Percentiles rank a stretch among this genome's conserved stretches.
Conservation (phyloP, 2,329 filamentous ascomycete species). For the Cladosporium sp. region DNA sequence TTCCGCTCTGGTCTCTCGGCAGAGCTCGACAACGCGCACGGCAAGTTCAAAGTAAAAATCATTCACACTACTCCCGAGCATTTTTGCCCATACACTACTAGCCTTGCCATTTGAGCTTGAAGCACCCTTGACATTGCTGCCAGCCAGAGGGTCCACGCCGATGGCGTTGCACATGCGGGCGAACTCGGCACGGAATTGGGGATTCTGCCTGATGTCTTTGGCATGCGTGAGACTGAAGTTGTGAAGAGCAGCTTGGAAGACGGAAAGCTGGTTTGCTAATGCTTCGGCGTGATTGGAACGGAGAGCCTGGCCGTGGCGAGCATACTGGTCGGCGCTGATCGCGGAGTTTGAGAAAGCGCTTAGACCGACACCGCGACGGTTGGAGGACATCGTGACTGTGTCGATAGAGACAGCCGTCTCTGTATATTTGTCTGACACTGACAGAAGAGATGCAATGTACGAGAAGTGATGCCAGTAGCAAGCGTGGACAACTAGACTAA, state of each 20-base stretch:
- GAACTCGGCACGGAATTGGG: conserved; percentile 92
- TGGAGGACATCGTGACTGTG: conserved; percentile 40
- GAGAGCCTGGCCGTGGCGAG: conserved; percentile 82
- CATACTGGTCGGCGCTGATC: conserved; percentile 83
- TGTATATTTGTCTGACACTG: no score
- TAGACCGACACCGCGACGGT: conserved; percentile 79
- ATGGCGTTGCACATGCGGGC: conserved; percentile 98
- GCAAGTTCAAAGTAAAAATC: conserved; percentile 99
- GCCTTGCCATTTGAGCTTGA: conserved; percentile 42
- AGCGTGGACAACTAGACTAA: no score
- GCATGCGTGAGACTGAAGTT: conserved; percentile 94
- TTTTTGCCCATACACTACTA: conserved; percentile 84
- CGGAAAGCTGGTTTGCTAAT: conserved; percentile 86
- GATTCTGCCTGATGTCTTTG: conserved; percentile 93
- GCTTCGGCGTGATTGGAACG: conserved; percentile 79
- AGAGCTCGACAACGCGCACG: conserved; percentile 92
- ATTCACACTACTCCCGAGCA: conserved; percentile 86
- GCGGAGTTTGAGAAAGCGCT: conserved; percentile 84
- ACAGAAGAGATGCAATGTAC: no score
- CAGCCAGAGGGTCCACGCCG: conserved; percentile 86
- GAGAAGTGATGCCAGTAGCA: no score
- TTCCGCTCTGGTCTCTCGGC: conserved; percentile 76
- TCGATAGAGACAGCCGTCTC: no score
- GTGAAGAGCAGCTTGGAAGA: conserved; percentile 92
- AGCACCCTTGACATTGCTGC: conserved; percentile 35